Evolutionary conservation across 805 yeast genomes (phyloP), one percentile per base, ranked within the genome.

Genomic region (Saccharomycopsis oosterbeekiorum): DNA sequence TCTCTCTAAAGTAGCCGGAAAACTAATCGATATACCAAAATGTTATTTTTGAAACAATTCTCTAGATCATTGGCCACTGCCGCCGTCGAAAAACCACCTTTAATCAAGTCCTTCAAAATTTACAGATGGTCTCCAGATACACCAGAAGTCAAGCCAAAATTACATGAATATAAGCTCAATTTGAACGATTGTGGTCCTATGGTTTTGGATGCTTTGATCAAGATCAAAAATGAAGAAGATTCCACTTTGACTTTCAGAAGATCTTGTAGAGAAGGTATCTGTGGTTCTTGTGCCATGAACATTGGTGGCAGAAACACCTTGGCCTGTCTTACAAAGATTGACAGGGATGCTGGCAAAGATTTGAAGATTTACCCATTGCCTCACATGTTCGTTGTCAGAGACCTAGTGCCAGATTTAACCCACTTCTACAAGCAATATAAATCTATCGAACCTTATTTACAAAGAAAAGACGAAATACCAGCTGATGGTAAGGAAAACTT

Each of bases 211-310:
- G 99, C 98, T 34, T 76, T 94, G 63, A 75, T 94, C 67, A 92
- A 92, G 77, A 91, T 94, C 76, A 94, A 94, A 77, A 91, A 93
- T 75, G 99, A 94, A 77, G 96, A 90, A 76, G 99, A 94, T 74
- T 76, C 97, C 56, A 89, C 97, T 39, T 83, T 94, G 73, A 94
- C 99, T 4, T 89, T 94, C 77, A 86, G 99, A 80, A 86, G 99
- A 77, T 91, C 97, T 54, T 94, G 99, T 79, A 90, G 99, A 80
- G 99, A 94, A 79, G 99, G 99, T 70, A 94, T 94, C 68, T 94
- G 99, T 80, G 99, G 99, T 61, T 93, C 98, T 6, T 94, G 99
- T 80, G 99, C 99, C 68, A 94, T 94, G 99, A 94, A 94, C 81
- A 94, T 94, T 75, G 96, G 96, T 67, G 99, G 99, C 68, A 82